A percentile compares a stretch with the other conserved stretches of the same genome.
phyloP scores from a whole-genome alignment of 2,329 filamentous ascomycete genomes.

The Blastomyces parvus region DNA sequence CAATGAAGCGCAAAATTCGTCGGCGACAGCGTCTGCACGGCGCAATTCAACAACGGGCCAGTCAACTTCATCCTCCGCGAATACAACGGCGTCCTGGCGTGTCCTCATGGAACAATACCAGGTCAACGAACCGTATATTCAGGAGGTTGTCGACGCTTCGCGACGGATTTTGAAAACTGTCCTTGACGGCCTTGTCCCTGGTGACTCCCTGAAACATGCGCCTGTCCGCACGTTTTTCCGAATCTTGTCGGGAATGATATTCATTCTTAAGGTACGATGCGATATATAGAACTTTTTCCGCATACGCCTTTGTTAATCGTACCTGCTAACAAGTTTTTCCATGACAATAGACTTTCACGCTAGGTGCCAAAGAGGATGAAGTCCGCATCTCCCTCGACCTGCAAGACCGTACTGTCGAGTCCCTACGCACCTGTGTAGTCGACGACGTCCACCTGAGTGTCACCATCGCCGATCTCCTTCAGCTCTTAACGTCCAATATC shows the following conservation, averaged over 20 bases:
- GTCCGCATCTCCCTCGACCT: slow-evolving; percentile 50
- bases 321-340: background rate
- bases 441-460: slow-evolving; percentile 57
- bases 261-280: slow-evolving; percentile 48
- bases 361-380: slow-evolving; percentile 54
- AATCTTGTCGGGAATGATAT: slow-evolving; percentile 55
- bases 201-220: slow-evolving; percentile 51
- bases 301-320: background rate
- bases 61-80: slow-evolving; percentile 18
- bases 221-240: slow-evolving; percentile 57
- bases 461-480: slow-evolving; percentile 52
- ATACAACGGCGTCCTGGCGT: slow-evolving; percentile 28
- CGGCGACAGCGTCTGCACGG: slow-evolving; percentile 9
- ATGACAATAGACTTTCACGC: slow-evolving; percentile 45
- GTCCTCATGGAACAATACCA: slow-evolving; percentile 42
- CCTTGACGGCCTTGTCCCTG: slow-evolving; percentile 49
- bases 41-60: slow-evolving; percentile 8
- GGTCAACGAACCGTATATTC: slow-evolving; percentile 53
- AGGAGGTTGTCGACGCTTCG: slow-evolving; percentile 53
- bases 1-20: slow-evolving; percentile 28
- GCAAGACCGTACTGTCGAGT: slow-evolving; percentile 50
- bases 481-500: slow-evolving; percentile 50
- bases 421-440: slow-evolving; percentile 51
- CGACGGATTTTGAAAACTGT: slow-evolving; percentile 52
- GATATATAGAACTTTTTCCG: background rate